phyloP scores from a whole-genome alignment of 306 rosid species.

The Malus orientalis region DNA sequence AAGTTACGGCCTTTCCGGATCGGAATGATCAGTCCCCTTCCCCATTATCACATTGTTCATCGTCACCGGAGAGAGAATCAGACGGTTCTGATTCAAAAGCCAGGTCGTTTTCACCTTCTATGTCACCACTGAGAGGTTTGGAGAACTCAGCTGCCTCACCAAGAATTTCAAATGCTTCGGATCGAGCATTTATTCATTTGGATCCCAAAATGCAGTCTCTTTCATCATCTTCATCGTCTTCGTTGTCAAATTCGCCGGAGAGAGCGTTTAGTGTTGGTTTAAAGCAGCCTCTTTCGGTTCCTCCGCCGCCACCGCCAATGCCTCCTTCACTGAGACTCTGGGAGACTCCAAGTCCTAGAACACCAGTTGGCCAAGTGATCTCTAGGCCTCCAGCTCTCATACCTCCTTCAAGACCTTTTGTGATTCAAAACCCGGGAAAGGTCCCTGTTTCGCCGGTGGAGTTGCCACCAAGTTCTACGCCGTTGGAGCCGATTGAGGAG shows the following conservation, averaged over 20 bases:
- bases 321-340: conserved; percentile 10
- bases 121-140: neutral
- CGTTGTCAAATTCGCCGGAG: neutral
- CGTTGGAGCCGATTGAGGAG: conserved; percentile 37
- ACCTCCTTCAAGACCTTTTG: conserved; percentile 43
- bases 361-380: conserved; percentile 28
- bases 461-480: conserved; percentile 39
- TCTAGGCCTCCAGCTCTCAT: conserved; percentile 27
- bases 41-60: neutral
- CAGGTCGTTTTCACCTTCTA: neutral
- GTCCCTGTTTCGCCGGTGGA: conserved; percentile 51
- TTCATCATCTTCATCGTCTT: neutral
- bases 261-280: neutral
- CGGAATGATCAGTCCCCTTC: neutral
- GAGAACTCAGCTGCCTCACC: neutral
- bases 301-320: conserved; percentile 29
- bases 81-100: neutral
- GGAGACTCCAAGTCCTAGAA: conserved; percentile 20
- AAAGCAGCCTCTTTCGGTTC: conserved; percentile 12
- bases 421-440: conserved; percentile 15
- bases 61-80: neutral
- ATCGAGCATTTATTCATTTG: neutral
- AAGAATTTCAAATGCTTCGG: neutral
- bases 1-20: neutral
- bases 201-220: neutral